phyloP scores from a whole-genome alignment of 306 rosid species.

The Glycine latifolia region DNA sequence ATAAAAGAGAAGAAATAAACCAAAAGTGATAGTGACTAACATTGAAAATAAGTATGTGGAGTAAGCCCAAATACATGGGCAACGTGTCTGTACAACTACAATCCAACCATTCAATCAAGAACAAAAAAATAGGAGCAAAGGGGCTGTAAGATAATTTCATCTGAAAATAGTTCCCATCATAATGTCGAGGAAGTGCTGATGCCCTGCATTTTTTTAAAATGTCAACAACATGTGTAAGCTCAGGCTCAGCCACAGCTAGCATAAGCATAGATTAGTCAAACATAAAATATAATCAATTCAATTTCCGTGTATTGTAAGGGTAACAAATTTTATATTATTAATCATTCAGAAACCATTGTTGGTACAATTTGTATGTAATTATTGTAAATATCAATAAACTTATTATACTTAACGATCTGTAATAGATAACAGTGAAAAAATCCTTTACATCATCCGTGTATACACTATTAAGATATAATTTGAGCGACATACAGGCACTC shows the following conservation, averaged over 20 bases:
- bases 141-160: conserved; percentile 81
- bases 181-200: conserved; percentile 63
- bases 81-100: conserved; percentile 68
- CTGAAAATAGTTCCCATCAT: conserved; percentile 64
- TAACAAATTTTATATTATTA: not conserved
- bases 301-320: not conserved
- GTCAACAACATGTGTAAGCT: not conserved
- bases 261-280: conserved; percentile 14
- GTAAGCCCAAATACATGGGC: conserved; percentile 73
- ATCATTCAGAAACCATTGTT: not conserved
- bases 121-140: conserved; percentile 70
- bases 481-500: not conserved
- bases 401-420: not conserved
- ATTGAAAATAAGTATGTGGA: conserved; percentile 66
- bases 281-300: not conserved
- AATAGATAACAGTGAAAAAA: not conserved
- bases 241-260: not conserved
- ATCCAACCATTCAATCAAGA: conserved; percentile 81
- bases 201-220: conserved; percentile 61
- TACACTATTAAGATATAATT: not conserved
- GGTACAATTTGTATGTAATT: not conserved
- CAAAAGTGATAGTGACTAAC: conserved; percentile 43
- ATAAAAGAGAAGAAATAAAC: not conserved
- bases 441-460: not conserved
- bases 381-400: not conserved